Percentiles rank a stretch among this genome's conserved stretches.
Conservation (phyloP, 106 monocot species). For the Ottelia alismoides region DNA sequence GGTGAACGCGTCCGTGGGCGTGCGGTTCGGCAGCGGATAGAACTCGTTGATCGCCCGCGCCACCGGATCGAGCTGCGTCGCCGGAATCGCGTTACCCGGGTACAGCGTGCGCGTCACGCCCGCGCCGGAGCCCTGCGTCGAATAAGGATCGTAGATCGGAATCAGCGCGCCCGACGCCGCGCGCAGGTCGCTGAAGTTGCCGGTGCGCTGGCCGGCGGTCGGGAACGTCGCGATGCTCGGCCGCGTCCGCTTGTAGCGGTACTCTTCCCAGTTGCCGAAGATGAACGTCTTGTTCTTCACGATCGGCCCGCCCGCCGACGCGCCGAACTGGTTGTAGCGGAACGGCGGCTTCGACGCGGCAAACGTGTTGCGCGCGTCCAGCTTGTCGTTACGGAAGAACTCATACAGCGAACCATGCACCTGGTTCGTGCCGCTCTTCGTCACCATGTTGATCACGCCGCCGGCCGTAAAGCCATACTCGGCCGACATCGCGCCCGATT, state of each 20-base stretch:
- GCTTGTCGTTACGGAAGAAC: background rate
- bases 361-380: background rate
- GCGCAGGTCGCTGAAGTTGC: too few species aligned
- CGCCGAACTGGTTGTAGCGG: background rate
- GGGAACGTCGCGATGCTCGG: background rate
- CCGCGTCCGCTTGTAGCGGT: background rate
- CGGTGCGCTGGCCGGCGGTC: background rate
- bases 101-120: background rate
- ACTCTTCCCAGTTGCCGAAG: background rate
- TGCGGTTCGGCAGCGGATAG: background rate
- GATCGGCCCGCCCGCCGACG: background rate
- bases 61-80: background rate
- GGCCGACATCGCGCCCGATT: background rate
- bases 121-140: too few species aligned
- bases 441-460: background rate
- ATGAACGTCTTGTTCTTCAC: background rate
- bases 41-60: background rate
- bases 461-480: background rate
- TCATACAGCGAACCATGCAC: background rate
- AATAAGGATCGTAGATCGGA: background rate
- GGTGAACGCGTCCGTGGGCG: background rate
- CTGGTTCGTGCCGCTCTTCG: background rate
- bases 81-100: background rate
- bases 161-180: too few species aligned
- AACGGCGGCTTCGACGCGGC: background rate